Percentiles rank a stretch among this genome's conserved stretches.
phyloP scores from a whole-genome alignment of 2,329 filamentous ascomycete species.

The Phialocephala sp. region DNA sequence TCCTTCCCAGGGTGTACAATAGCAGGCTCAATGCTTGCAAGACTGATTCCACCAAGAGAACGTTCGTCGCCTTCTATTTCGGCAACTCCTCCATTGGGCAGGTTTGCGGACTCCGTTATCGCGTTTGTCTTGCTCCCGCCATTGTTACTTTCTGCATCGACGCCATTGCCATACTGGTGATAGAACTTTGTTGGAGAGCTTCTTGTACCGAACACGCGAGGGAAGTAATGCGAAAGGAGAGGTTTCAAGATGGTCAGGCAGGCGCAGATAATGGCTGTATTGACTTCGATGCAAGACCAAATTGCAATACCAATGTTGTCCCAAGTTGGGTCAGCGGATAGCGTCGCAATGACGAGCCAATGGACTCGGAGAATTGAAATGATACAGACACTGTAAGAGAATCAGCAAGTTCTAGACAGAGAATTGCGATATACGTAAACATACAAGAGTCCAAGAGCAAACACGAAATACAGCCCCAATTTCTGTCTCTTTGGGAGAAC shows the following conservation, averaged over 20 bases:
- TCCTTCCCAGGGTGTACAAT: neutral
- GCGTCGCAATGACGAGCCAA: conserved; percentile 17
- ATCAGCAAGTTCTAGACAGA: neutral
- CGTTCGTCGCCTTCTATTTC: neutral
- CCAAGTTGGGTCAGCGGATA: conserved; percentile 17
- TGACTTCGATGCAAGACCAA: conserved; percentile 56
- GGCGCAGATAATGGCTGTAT: conserved; percentile 55
- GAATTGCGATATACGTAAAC: neutral
- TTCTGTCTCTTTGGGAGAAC: conserved; percentile 50
- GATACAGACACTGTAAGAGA: conserved; percentile 22
- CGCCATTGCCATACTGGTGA: neutral
- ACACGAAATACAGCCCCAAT: conserved; percentile 51
- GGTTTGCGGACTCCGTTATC: too few species aligned
- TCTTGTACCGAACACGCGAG: conserved; percentile 5
- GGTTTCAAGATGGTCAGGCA: conserved; percentile 57
- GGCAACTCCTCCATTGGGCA: neutral
- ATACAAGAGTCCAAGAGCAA: conserved; percentile 45
- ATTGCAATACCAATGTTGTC: conserved; percentile 21
- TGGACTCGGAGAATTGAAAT: conserved; percentile 25
- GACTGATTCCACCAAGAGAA: neutral
- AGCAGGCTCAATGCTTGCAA: neutral
- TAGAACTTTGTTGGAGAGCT: neutral
- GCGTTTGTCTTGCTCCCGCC: neutral
- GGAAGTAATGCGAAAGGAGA: conserved; percentile 43
- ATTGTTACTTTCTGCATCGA: neutral